Base-by-base conservation (phyloP, 1,284 basidiomycete genomes). In the Trichosporon inkin region DNA sequence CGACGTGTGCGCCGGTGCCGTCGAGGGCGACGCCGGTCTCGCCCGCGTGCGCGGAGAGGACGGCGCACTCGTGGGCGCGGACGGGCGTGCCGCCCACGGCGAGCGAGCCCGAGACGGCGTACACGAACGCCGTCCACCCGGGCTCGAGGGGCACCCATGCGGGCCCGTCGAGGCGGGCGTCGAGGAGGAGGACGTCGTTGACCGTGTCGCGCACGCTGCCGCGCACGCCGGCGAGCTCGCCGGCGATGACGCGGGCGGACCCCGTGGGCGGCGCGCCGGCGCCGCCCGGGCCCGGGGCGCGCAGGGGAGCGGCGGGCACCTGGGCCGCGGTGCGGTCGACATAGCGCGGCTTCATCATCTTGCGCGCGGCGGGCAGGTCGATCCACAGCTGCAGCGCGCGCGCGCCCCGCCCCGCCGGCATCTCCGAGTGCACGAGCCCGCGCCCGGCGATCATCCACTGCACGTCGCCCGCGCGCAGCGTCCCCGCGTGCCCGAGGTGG, bases 381-480 rank as follows among this genome's bases (percentile, higher is more conserved):
- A 97, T 81, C 95, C 94, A 97, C 19, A 98, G 84, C 71, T 98
- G 94, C 44, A 98, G 81, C 10, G 92, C 93, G 2, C 62, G 58
- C 13, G 47, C 22, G 7, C n/a, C n/a, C n/a, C n/a, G 38, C 17
- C n/a, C 51, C 56, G 8, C 81, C 2, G 95, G 94, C 90, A 97
- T 96, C 78, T 83, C 90, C 6, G 88, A 86, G 69, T 92, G 90
- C 59, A 92, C 87, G 71, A 76, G 71, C 0, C 80, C 82, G 57
- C 72, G 69, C 1, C 89, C 90, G 11, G 92, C 92, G 69, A 86
- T 88, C 92, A 96, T 96, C 90, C 92, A 96, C 72, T 96, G 93
- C 3, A 95, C 86, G 57, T 90, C 92, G 8, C 94, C 93, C 2
- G 87, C 78, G 39, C 85, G 84, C 62, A 97, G 88, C 62, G 61